phyloP scores from a whole-genome alignment of 176 grass and related monocot genomes.

The Phyllostachys edulis region DNA sequence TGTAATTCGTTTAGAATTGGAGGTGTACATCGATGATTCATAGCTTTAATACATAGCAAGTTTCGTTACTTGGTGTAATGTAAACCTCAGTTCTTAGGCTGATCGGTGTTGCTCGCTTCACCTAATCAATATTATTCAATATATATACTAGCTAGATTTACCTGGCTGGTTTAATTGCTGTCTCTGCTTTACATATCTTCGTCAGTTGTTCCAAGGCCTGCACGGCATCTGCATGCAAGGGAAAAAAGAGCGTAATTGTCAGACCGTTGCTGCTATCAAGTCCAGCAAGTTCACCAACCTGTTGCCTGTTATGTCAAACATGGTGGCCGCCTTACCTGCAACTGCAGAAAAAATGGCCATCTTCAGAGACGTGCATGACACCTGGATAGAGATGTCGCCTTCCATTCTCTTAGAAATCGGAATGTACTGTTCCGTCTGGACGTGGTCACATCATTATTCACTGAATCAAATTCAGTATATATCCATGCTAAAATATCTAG shows the following conservation, averaged over 20 bases:
- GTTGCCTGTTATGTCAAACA: constrained; percentile 30
- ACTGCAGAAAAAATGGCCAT: constrained; percentile 21
- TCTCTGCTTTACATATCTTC: no score
- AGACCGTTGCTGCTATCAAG: not conserved
- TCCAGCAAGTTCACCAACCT: constrained; percentile 12
- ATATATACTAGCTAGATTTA: no score
- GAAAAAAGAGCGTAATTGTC: not conserved
- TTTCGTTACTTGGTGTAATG: no score
- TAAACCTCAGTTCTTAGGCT: no score
- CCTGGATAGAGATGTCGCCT: constrained; percentile 3
- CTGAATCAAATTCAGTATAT: not conserved
- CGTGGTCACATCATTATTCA: not conserved
- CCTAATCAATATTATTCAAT: no score
- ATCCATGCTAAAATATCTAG: not conserved
- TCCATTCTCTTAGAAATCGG: constrained; percentile 26
- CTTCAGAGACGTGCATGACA: not conserved
- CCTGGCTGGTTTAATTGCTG: no score
- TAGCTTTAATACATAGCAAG: no score
- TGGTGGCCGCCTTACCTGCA: constrained; percentile 35
- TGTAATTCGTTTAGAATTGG: no score
- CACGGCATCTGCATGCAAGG: not conserved
- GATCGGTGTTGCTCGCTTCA: no score
- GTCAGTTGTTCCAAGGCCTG: not conserved
- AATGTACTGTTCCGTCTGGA: not conserved
- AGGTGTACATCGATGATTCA: no score